A percentile compares a stretch with the other conserved stretches of the same genome.
phyloP scores from a whole-genome alignment of 768 basidiomycete genomes.

The Mycena rebaudengoi region DNA sequence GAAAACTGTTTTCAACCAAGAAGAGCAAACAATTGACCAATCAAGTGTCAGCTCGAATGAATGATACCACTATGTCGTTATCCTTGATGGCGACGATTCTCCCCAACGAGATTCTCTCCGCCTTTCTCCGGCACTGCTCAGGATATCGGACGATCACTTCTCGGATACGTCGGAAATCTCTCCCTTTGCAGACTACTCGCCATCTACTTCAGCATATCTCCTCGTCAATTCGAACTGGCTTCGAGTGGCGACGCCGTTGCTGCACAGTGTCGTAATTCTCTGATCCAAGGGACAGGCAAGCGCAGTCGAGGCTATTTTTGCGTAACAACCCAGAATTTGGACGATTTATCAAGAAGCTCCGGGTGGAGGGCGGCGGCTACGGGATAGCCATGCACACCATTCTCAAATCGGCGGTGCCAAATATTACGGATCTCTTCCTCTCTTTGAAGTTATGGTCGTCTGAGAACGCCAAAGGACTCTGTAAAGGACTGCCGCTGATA shows the following conservation, averaged over 20 bases:
- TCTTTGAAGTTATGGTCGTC: neutral
- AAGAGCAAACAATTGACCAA: no score
- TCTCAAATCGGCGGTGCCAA: neutral
- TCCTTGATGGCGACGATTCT: no score
- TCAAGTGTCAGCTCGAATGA: no score
- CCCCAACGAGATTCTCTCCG: conserved; percentile 16
- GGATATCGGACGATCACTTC: conserved; percentile 19
- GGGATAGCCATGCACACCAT: conserved; percentile 13
- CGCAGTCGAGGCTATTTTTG: neutral
- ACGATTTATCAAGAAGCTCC: conserved; percentile 31
- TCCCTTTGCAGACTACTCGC: conserved; percentile 12
- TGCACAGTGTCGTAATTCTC: conserved; percentile 30
- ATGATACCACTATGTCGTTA: no score
- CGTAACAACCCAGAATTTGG: neutral
- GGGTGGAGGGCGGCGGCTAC: conserved; percentile 30
- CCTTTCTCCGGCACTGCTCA: conserved; percentile 15
- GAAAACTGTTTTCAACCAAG: no score
- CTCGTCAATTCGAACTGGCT: conserved; percentile 35
- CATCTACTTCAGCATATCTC: conserved; percentile 12
- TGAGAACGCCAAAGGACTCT: neutral
- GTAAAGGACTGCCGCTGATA: neutral
- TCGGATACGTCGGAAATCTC: neutral
- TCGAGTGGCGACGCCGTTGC: conserved; percentile 29
- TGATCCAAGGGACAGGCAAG: conserved; percentile 11
- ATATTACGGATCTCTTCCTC: conserved; percentile 1